phyloP scores from a whole-genome alignment of 768 basidiomycete genomes.

The Termitomyces sp. region DNA sequence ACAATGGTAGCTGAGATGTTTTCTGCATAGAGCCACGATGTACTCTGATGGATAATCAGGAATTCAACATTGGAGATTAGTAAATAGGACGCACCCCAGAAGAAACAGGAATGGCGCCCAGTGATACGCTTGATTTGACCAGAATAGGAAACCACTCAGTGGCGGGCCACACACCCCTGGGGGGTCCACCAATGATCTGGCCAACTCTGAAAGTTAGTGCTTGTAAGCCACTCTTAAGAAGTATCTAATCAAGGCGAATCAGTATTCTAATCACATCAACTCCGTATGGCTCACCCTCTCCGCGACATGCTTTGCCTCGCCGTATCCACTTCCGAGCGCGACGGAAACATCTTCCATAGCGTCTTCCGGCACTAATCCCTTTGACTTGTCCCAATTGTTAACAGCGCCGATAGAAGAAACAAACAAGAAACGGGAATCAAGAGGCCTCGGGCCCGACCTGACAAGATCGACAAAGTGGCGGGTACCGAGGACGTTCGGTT shows the following conservation, averaged over 20 bases:
- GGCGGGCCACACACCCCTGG: slow-evolving; percentile 33
- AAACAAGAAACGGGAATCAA: slow-evolving; percentile 22
- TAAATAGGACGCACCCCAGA: slow-evolving; percentile 20
- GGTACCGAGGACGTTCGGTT: slow-evolving; percentile 28
- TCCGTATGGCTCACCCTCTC: slow-evolving; percentile 22
- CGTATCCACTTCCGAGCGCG: slow-evolving; percentile 25
- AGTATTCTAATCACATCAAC: not conserved
- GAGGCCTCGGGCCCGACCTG: slow-evolving; percentile 13
- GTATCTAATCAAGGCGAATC: slow-evolving; percentile 17
- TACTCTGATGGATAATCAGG: slow-evolving; percentile 10
- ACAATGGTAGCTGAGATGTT: slow-evolving; percentile 21
- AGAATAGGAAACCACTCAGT: slow-evolving; percentile 36
- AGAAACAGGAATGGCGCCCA: slow-evolving; percentile 23
- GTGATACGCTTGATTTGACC: slow-evolving; percentile 27
- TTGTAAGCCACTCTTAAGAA: slow-evolving; percentile 24
- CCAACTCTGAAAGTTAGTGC: slow-evolving; percentile 28
- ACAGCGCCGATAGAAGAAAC: slow-evolving; percentile 28
- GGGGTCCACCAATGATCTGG: slow-evolving; percentile 29
- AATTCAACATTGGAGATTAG: not conserved
- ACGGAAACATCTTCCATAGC: slow-evolving; percentile 19
- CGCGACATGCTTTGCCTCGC: slow-evolving; percentile 28
- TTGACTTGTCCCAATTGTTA: slow-evolving; percentile 13
- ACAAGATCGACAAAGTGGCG: slow-evolving; percentile 27
- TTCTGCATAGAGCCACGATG: slow-evolving; percentile 25
- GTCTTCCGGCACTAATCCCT: slow-evolving; percentile 28